Evolutionary conservation across 441 rosid genomes (phyloP).

Genomic region (Euphorbia celastroides): DNA sequence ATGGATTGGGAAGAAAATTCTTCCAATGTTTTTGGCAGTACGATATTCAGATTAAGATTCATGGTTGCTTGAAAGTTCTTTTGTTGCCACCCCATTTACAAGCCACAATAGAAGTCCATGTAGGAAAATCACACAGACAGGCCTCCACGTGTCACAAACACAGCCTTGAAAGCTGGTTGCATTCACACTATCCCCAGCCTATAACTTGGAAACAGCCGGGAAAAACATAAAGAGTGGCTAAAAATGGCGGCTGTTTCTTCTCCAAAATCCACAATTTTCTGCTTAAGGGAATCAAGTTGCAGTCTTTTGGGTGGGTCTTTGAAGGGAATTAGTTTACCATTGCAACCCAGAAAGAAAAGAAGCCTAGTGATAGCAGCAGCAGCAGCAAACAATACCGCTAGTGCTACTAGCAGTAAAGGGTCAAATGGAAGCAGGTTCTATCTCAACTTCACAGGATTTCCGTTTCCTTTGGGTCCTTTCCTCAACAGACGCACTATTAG

Average conservation of each 20-base stretch:
- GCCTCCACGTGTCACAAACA: conserved; percentile 47
- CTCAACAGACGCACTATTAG: conserved; percentile 80
- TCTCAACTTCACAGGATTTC: conserved; percentile 83
- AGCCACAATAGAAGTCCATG: conserved; percentile 28
- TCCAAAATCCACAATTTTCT: conserved; percentile 40
- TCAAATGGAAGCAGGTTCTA: conserved; percentile 54
- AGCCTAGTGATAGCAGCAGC: conserved; percentile 53
- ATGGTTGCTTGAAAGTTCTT: conserved; percentile 3
- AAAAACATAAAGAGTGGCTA: conserved; percentile 1
- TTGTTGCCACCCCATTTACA: conserved; percentile 15
- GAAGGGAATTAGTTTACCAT: conserved; percentile 29
- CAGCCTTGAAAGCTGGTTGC: conserved; percentile 26
- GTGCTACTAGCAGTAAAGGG: conserved; percentile 22
- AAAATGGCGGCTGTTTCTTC: conserved; percentile 55
- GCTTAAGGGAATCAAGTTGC: conserved; percentile 30
- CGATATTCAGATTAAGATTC: no score
- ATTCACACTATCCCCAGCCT: neutral
- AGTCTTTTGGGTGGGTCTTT: conserved; percentile 42
- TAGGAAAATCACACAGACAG: conserved; percentile 25
- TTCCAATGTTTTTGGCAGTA: neutral
- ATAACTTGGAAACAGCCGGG: neutral
- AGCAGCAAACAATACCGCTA: conserved; percentile 25
- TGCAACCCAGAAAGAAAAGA: conserved; percentile 35
- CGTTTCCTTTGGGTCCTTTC: conserved; percentile 98
- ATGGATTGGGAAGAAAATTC: neutral